Base-by-base conservation (phyloP, 768 basidiomycete species). In the Coprinopsis marcescibilis region DNA sequence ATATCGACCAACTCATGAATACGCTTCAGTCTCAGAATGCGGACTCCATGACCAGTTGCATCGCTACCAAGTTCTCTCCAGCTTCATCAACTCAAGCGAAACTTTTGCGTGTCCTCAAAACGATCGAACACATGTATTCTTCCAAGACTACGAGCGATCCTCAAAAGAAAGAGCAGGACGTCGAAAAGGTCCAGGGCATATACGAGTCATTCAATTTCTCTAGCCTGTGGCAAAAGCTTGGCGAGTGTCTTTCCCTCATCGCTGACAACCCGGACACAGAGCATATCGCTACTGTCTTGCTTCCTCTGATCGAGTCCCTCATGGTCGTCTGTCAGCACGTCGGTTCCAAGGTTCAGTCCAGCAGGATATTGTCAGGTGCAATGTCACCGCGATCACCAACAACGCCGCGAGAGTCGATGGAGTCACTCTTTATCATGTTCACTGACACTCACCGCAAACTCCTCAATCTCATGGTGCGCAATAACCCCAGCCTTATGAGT, bases 251-350 rank as follows among this genome's bases (percentile, higher is more conserved):
- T 32, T 78, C 79, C 2, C 70, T 84, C 44, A 83, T 98, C 49
- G 89, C 91, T 58, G 81, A 84, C 52, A 81, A 83, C 48, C 70
- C 84, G 0, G 83, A 88, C 52, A 80, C 83, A 34, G 88, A 89
- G 48, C 88, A 96, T 60, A 81, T 95, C 40, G 91, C 91, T 3
- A 94, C 89, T 1, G 90, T 97, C 12, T 72, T 99, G 2, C 71
- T 99, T 25, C 96, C 96, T 10, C 73, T 97, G 38, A 96, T 99
- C 50, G 96, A 99, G 64, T 80, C 94, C 1, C 69, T 99, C 50
- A 97, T 99, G 95, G 93, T 99, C 1, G 91, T 99, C 30, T 96
- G 91, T 78, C 96, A 96, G 65, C 90, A 94, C 61, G 89, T 88
- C 23, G 87, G 86, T 6, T 71, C 85, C 5, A 84, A 84, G 55